Conservation (phyloP, 306 rosid genomes). For the Cyamopsis tetragonoloba region DNA sequence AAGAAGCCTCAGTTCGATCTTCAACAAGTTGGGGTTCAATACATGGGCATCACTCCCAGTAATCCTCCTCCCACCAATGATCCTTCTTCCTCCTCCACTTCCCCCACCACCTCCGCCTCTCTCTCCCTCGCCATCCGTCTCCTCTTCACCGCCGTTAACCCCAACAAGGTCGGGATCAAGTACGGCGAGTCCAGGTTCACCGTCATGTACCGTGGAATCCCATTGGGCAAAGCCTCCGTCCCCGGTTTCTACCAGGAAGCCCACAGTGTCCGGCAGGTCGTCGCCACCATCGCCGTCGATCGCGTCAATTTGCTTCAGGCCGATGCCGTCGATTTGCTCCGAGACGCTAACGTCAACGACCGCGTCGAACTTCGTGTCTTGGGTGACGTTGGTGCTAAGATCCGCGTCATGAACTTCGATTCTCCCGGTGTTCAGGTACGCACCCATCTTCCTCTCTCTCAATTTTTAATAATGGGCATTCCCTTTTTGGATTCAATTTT, state of each 20-base stretch:
- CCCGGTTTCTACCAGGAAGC: slow-evolving; percentile 83
- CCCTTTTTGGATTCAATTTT: neutral
- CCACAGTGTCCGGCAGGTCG: slow-evolving; percentile 62
- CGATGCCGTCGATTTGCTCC: slow-evolving; percentile 73
- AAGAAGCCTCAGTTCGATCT: slow-evolving; percentile 97
- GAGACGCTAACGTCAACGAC: slow-evolving; percentile 82
- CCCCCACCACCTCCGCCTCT: slow-evolving; percentile 49
- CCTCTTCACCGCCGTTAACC: slow-evolving; percentile 74
- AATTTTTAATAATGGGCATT: too few relatives aligned
- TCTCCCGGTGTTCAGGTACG: slow-evolving; percentile 84
- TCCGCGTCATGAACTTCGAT: slow-evolving; percentile 82
- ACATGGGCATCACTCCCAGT: slow-evolving; percentile 62
- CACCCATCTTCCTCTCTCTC: too few relatives aligned
- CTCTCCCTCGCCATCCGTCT: slow-evolving; percentile 67
- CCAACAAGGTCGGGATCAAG: slow-evolving; percentile 92
- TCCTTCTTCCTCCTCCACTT: too few relatives aligned
- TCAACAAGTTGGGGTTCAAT: slow-evolving; percentile 80
- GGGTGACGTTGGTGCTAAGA: slow-evolving; percentile 96
- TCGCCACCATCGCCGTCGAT: slow-evolving; percentile 74
- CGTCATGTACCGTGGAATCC: slow-evolving; percentile 94
- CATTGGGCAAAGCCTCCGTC: slow-evolving; percentile 73
- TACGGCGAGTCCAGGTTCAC: slow-evolving; percentile 88
- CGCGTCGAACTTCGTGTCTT: slow-evolving; percentile 76
- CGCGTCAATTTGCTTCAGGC: slow-evolving; percentile 76
- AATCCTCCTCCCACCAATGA: slow-evolving; percentile 13